Evolutionary conservation across 148 eudicot species (phyloP).

Genomic region (Cornus suecica): DNA sequence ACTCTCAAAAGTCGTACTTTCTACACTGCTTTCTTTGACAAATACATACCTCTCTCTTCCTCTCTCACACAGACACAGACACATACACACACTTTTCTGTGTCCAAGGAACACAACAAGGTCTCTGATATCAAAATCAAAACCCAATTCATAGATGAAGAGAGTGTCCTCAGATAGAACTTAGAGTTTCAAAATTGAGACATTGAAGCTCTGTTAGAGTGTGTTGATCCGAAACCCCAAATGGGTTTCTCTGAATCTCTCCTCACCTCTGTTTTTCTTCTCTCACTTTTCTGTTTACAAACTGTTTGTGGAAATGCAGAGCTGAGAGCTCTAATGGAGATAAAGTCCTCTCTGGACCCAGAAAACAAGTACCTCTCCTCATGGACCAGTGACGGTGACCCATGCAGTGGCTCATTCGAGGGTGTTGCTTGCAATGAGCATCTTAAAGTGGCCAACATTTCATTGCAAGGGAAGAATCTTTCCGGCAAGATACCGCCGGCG

Average conservation of each 20-base stretch:
- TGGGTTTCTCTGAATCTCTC: slow-evolving; percentile 5
- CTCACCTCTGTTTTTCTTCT: slow-evolving; percentile 13
- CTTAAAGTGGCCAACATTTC: slow-evolving; percentile 80
- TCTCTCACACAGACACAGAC: too few relatives aligned
- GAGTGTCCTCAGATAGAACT: background rate
- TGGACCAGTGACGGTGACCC: slow-evolving; percentile 73
- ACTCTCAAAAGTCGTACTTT: slow-evolving; percentile 1
- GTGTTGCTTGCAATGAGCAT: slow-evolving; percentile 79
- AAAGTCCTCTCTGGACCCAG: slow-evolving; percentile 73
- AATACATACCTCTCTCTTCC: background rate
- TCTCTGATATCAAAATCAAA: too few relatives aligned
- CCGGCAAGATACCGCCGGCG: slow-evolving; percentile 65
- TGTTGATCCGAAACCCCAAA: slow-evolving; percentile 5
- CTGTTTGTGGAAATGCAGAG: slow-evolving; percentile 48
- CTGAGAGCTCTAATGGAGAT: slow-evolving; percentile 69
- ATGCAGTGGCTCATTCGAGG: slow-evolving; percentile 55
- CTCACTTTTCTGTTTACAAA: background rate
- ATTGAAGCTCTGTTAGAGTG: background rate
- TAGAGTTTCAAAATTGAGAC: background rate
- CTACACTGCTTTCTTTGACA: background rate
- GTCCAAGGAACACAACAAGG: background rate
- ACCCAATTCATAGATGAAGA: background rate
- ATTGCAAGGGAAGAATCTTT: slow-evolving; percentile 55
- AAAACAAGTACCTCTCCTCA: slow-evolving; percentile 46
- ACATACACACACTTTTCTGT: background rate